These are phyloP conservation scores for baker's yeast (Saccharomyces cerevisiae) DNA, from an alignment of 805 yeast species.

Conservation along the genomic window DNA sequence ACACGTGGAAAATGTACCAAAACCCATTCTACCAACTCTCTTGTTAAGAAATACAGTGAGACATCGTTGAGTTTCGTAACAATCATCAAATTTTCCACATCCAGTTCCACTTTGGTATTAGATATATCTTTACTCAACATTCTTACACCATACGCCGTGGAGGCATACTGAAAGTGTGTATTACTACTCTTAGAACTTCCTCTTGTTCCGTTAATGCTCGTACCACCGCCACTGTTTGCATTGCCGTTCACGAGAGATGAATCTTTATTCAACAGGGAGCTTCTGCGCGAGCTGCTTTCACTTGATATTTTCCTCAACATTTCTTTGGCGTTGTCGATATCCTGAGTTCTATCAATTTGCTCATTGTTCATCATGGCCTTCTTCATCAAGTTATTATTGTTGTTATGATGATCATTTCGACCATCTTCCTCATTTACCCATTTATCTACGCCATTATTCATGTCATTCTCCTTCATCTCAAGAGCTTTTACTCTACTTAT, in stretches of 20 bases:
- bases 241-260: not conserved
- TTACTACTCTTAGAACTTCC: not conserved
- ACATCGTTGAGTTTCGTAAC: slow-evolving; percentile 89
- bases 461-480: not conserved
- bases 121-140: slow-evolving; percentile 63
- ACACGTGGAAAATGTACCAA: slow-evolving; percentile 35
- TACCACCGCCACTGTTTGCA: not conserved
- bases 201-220: not conserved
- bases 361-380: not conserved
- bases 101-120: slow-evolving; percentile 62
- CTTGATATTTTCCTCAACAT: slow-evolving; percentile 17
- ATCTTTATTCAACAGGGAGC: slow-evolving; percentile 5
- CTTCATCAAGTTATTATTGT: not conserved
- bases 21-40: slow-evolving; percentile 76
- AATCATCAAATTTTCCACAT: slow-evolving; percentile 63
- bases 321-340: slow-evolving; percentile 16
- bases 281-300: slow-evolving; percentile 6
- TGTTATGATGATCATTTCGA: not conserved
- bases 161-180: slow-evolving; percentile 65
- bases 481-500: not conserved
- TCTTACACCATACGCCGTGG: slow-evolving; percentile 75
- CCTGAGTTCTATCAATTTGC: slow-evolving; percentile 6
- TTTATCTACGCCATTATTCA: not conserved
- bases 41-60: slow-evolving; percentile 62
- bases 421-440: not conserved